Conservation (phyloP, 148 eudicot species). For the Chenopodium album region DNA sequence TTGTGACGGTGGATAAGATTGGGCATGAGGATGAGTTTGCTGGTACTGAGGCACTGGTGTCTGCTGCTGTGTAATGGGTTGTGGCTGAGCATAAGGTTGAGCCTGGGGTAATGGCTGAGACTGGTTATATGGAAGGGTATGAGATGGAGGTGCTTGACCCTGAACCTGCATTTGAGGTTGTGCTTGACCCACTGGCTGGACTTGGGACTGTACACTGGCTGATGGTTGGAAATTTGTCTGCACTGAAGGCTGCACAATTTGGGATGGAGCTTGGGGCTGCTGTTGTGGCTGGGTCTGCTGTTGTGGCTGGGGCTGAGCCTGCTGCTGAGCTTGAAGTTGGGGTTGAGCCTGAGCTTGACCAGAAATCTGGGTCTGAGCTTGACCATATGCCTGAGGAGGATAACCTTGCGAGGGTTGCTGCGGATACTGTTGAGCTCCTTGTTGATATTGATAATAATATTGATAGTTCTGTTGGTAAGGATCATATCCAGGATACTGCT, state of each 20-base stretch:
- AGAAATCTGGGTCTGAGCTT: conserved; percentile 35
- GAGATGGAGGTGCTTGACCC: conserved; percentile 40
- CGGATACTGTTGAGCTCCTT: conserved; percentile 41
- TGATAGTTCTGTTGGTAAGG: conserved; percentile 58
- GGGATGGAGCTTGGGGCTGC: conserved; percentile 38
- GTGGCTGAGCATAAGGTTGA: conserved; percentile 44
- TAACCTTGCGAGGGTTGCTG: conserved; percentile 48
- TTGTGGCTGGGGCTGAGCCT: conserved; percentile 33
- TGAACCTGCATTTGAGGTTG: conserved; percentile 44
- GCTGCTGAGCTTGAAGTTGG: conserved; percentile 39
- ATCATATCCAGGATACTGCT: conserved; percentile 56
- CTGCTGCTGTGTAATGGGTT: conserved; percentile 40
- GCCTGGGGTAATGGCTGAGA: conserved; percentile 38
- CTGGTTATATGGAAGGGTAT: conserved; percentile 35
- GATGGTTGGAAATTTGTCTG: conserved; percentile 25
- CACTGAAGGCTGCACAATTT: conserved; percentile 27
- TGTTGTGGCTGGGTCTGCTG: conserved; percentile 21
- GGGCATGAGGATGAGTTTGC: conserved; percentile 39
- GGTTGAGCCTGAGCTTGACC: conserved; percentile 41
- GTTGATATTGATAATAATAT: conserved; percentile 54
- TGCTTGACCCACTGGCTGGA: conserved; percentile 36
- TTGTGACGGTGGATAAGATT: conserved; percentile 34
- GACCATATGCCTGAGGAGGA: conserved; percentile 36
- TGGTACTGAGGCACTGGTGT: conserved; percentile 41
- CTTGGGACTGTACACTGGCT: conserved; percentile 29